Conservation (phyloP, 2,329 filamentous ascomycete species). For the Alternaria angustiovoidea region DNA sequence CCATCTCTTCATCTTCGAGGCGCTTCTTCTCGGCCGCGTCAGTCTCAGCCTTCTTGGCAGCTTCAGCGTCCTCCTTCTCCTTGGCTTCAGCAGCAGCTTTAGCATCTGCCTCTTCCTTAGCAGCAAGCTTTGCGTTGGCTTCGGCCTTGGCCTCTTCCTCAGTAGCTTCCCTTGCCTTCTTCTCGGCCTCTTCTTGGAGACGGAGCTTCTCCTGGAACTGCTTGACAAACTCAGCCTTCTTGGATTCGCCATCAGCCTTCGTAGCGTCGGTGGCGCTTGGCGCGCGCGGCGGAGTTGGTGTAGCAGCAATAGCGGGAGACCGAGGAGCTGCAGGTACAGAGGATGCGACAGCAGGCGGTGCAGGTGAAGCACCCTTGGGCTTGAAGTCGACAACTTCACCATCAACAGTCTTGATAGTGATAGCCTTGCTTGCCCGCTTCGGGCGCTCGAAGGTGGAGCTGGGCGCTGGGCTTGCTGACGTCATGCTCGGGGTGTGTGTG, state of each 20-base stretch:
- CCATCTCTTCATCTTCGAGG: slow-evolving; percentile 55
- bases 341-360: slow-evolving; percentile 44
- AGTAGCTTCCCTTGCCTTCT: slow-evolving; percentile 58
- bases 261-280: slow-evolving; percentile 68
- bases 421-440: slow-evolving; percentile 73
- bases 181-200: slow-evolving; percentile 65
- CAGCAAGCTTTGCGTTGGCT: slow-evolving; percentile 62
- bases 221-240: slow-evolving; percentile 68
- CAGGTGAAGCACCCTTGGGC: slow-evolving; percentile 51
- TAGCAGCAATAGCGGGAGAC: slow-evolving; percentile 74
- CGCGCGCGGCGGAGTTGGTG: slow-evolving; percentile 70
- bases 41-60: slow-evolving; percentile 53
- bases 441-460: slow-evolving; percentile 70
- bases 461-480: slow-evolving; percentile 66
- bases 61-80: slow-evolving; percentile 42
- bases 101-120: slow-evolving; percentile 52
- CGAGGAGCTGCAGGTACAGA: slow-evolving; percentile 62
- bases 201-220: slow-evolving; percentile 68
- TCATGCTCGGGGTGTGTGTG: slow-evolving; percentile 64
- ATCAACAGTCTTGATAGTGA: slow-evolving; percentile 82
- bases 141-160: slow-evolving; percentile 53
- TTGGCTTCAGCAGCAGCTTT: slow-evolving; percentile 42
- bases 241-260: slow-evolving; percentile 70
- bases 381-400: slow-evolving; percentile 77
- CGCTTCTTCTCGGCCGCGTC: slow-evolving; percentile 48